A percentile compares a stretch with the other conserved stretches of the same genome.
Evolutionary conservation across 768 basidiomycete species (phyloP).

Genomic region (Myochromella boudieri): DNA sequence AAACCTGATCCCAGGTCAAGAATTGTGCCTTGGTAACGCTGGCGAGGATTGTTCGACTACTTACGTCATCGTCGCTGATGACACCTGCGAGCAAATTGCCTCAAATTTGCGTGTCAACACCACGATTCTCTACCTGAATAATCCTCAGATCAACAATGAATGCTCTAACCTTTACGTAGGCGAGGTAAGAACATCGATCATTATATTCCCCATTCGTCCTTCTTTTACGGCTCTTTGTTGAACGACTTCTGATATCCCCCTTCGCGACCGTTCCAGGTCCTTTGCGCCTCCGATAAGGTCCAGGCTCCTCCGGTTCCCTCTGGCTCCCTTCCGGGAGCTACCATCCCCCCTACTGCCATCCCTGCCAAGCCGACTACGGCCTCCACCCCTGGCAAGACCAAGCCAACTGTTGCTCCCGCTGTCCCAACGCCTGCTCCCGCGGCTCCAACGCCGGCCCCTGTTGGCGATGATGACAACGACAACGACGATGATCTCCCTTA

Average conservation of each 20-base stretch:
- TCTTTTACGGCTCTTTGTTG: neutral
- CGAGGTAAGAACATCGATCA: slow-evolving; percentile 49
- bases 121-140: slow-evolving; percentile 62
- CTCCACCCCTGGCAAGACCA: neutral
- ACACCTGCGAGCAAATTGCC: slow-evolving; percentile 59
- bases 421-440: slow-evolving; percentile 21
- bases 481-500: slow-evolving; percentile 47
- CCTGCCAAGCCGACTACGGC: slow-evolving; percentile 20
- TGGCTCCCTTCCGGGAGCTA: slow-evolving; percentile 20
- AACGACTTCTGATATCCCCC: neutral
- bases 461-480: slow-evolving; percentile 8
- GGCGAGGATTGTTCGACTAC: slow-evolving; percentile 64
- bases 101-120: slow-evolving; percentile 40
- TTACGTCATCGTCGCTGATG: slow-evolving; percentile 53
- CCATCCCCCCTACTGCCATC: slow-evolving; percentile 31
- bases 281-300: slow-evolving; percentile 47
- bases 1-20: slow-evolving; percentile 52
- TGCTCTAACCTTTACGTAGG: slow-evolving; percentile 74
- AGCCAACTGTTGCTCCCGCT: slow-evolving; percentile 14
- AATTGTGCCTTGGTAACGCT: slow-evolving; percentile 60
- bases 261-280: slow-evolving; percentile 39
- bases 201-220: neutral
- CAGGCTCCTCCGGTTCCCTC: slow-evolving; percentile 43
- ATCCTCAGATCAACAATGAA: slow-evolving; percentile 62
- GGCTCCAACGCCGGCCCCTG: slow-evolving; percentile 12